phyloP scores from a whole-genome alignment of 495 filamentous ascomycete genomes.

The Xylaria cubensis region DNA sequence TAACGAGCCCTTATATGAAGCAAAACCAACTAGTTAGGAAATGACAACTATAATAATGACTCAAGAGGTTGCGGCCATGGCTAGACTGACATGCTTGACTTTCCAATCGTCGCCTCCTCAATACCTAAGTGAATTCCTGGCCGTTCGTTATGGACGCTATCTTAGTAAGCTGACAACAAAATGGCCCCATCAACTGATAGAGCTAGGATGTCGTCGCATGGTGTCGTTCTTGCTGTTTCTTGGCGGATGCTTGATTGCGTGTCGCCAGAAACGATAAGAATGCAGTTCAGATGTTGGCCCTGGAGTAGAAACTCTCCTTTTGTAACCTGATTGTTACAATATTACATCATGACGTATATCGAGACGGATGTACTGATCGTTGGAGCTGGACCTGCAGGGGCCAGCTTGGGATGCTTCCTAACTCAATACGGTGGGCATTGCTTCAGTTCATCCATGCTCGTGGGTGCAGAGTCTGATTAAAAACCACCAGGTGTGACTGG shows the following conservation, averaged over 20 bases:
- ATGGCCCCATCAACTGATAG: slow-evolving; percentile 14
- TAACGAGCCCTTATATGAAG: no score
- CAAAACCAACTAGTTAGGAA: not conserved
- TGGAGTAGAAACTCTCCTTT: not conserved
- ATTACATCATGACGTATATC: slow-evolving; percentile 15
- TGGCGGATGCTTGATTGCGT: not conserved
- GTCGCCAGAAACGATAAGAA: not conserved
- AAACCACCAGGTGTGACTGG: slow-evolving; percentile 43
- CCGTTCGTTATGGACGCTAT: not conserved
- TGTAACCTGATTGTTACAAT: not conserved
- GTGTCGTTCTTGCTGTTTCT: not conserved
- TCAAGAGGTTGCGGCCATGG: not conserved
- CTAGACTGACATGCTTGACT: not conserved
- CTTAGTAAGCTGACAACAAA: slow-evolving; percentile 21
- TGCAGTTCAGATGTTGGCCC: not conserved
- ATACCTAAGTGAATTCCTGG: not conserved
- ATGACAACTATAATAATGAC: not conserved
- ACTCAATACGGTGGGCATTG: slow-evolving; percentile 49
- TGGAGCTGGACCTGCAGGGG: slow-evolving; percentile 62
- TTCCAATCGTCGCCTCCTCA: not conserved
- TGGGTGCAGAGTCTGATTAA: not conserved
- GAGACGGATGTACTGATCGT: slow-evolving; percentile 51
- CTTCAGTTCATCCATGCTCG: not conserved
- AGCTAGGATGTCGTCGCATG: not conserved
- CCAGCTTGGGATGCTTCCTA: slow-evolving; percentile 60